Evolutionary conservation across 129 eudicot species (phyloP).

Genomic region (Flaveria robusta): DNA sequence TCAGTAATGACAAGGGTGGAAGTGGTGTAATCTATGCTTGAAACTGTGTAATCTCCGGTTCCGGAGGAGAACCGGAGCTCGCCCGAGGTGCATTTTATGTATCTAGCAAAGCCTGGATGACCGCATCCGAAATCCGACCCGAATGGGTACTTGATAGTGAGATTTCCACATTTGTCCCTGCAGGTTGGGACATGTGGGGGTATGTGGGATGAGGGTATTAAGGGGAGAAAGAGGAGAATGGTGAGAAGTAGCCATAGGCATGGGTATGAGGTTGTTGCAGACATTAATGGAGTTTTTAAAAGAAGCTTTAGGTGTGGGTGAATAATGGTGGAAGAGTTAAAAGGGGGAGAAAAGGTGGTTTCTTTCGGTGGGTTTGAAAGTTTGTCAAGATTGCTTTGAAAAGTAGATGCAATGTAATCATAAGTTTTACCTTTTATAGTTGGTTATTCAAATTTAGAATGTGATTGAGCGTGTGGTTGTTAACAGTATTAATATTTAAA

Average conservation of each 20-base stretch:
- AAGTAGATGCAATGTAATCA: conserved; percentile 46
- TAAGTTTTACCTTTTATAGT: conserved; percentile 40
- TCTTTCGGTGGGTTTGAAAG: conserved; percentile 58
- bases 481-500: background rate
- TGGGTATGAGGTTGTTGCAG: conserved; percentile 22
- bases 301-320: conserved; percentile 16
- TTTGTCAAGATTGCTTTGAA: conserved; percentile 50
- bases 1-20: conserved; percentile 50
- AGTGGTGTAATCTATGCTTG: conserved; percentile 62
- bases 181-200: conserved; percentile 61
- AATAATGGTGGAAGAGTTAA: conserved; percentile 22
- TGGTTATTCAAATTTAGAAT: conserved; percentile 1
- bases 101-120: conserved; percentile 62
- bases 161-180: conserved; percentile 53
- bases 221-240: conserved; percentile 36
- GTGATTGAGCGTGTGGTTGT: background rate
- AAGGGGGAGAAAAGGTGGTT: conserved; percentile 24
- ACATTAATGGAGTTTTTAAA: conserved; percentile 35
- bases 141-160: conserved; percentile 61
- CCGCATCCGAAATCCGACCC: conserved; percentile 78
- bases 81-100: conserved; percentile 55
- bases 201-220: conserved; percentile 42
- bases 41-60: conserved; percentile 50
- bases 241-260: conserved; percentile 37
- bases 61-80: conserved; percentile 55